A percentile compares a stretch with the other conserved stretches of the same genome.
Evolutionary conservation across 306 rosid genomes (phyloP).

Genomic region (Acmispon strigosus): DNA sequence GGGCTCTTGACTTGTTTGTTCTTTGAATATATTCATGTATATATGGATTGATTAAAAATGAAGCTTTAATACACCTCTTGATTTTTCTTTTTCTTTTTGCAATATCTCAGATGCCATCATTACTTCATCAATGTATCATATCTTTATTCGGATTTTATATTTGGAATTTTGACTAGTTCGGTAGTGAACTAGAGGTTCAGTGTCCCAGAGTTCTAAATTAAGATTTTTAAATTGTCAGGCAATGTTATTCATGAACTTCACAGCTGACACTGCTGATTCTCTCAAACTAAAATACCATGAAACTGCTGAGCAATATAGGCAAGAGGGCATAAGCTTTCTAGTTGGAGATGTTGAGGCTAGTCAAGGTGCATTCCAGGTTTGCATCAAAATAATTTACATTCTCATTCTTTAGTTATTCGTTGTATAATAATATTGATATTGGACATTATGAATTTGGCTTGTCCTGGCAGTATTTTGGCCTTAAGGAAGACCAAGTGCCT

Average conservation of each 20-base stretch:
- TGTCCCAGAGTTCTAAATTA: background rate
- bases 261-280: constrained; percentile 43
- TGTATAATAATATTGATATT: background rate
- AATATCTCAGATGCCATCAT: background rate
- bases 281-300: constrained; percentile 52
- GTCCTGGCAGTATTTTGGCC: constrained; percentile 57
- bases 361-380: constrained; percentile 72
- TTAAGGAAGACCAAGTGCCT: constrained; percentile 71
- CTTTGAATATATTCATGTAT: background rate
- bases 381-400: background rate
- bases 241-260: constrained; percentile 66
- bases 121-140: background rate
- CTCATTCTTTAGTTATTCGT: background rate
- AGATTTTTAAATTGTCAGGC: constrained; percentile 41
- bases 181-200: background rate
- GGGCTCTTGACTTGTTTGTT: background rate
- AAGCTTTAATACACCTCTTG: background rate
- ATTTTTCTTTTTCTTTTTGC: background rate
- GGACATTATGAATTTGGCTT: constrained; percentile 16
- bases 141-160: background rate
- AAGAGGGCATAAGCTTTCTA: constrained; percentile 59
- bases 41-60: background rate
- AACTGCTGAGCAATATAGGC: constrained; percentile 61
- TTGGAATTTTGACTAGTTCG: background rate
- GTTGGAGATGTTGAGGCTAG: constrained; percentile 60